A percentile compares a stretch with the other conserved stretches of the same genome.
Conservation (phyloP, 257 asterid genomes). For the Ilex asprella region DNA sequence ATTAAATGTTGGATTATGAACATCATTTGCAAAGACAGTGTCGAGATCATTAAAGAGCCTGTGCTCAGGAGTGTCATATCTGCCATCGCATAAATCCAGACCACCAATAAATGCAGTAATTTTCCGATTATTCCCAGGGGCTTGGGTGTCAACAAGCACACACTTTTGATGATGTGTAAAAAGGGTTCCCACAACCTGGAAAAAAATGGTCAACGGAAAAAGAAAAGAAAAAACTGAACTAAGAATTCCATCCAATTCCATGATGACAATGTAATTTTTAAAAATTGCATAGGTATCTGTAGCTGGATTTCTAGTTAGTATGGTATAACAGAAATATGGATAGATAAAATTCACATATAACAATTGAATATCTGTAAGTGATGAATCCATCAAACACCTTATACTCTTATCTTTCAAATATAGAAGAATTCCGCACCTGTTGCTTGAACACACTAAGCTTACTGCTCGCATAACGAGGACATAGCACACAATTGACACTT, state of each 20-base stretch:
- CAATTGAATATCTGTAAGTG: neutral
- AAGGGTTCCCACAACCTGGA: slow-evolving; percentile 49
- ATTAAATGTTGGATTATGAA: slow-evolving; percentile 40
- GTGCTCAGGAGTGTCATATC: slow-evolving; percentile 57
- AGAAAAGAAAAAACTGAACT: neutral
- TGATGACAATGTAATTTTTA: neutral
- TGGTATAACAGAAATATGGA: neutral
- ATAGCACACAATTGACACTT: slow-evolving; percentile 42
- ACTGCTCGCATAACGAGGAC: slow-evolving; percentile 43
- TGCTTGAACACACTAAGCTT: slow-evolving; percentile 53
- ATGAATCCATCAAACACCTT: neutral
- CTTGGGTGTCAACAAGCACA: slow-evolving; percentile 52
- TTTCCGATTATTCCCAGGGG: slow-evolving; percentile 33
- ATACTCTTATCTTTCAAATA: neutral
- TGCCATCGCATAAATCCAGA: slow-evolving; percentile 54
- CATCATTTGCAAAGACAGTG: slow-evolving; percentile 40
- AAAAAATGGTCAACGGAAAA: neutral
- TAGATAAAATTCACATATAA: neutral
- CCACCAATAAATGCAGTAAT: slow-evolving; percentile 56
- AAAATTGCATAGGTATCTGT: neutral
- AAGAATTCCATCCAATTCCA: neutral
- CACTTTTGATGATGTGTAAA: slow-evolving; percentile 63
- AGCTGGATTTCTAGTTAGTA: neutral
- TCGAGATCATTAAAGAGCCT: slow-evolving; percentile 38
- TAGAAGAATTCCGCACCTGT: slow-evolving; percentile 21